Conservation (phyloP, 176 grass and related monocot species). For the Alloteropsis semialata region DNA sequence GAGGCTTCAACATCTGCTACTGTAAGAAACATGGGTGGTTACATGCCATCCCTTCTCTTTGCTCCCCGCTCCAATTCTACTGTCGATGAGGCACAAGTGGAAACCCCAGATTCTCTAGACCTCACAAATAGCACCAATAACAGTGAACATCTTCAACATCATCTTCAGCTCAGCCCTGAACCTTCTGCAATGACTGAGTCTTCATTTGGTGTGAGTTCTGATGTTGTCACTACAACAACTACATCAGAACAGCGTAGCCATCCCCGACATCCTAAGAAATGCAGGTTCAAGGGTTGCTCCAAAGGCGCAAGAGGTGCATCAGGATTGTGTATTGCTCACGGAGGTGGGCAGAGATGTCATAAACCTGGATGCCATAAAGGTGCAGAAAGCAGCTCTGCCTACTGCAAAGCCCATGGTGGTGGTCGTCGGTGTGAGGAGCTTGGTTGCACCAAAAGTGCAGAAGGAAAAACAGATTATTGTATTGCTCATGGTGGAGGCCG, state of each 20-base stretch:
- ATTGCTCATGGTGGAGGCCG: slow-evolving; percentile 63
- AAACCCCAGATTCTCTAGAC: slow-evolving; percentile 37
- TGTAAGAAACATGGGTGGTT: slow-evolving; percentile 67
- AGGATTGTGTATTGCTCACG: slow-evolving; percentile 65
- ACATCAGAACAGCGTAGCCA: slow-evolving; percentile 46
- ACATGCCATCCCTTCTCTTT: slow-evolving; percentile 67
- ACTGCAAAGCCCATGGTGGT: slow-evolving; percentile 70
- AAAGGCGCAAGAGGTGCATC: slow-evolving; percentile 66
- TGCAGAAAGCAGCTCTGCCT: slow-evolving; percentile 61
- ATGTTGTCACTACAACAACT: slow-evolving; percentile 35
- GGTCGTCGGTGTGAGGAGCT: slow-evolving; percentile 58
- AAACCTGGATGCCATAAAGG: slow-evolving; percentile 69
- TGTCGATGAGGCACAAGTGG: slow-evolving; percentile 8
- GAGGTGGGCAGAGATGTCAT: slow-evolving; percentile 70
- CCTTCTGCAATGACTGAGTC: slow-evolving; percentile 48
- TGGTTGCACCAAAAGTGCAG: slow-evolving; percentile 69
- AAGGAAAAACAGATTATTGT: slow-evolving; percentile 70
- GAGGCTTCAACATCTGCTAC: slow-evolving; percentile 69
- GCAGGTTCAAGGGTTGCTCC: slow-evolving; percentile 68
- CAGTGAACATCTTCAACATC: slow-evolving; percentile 32
- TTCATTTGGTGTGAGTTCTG: slow-evolving; percentile 58
- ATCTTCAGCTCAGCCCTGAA: slow-evolving; percentile 53
- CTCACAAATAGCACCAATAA: background rate
- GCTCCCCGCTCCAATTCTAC: slow-evolving; percentile 30
- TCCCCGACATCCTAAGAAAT: slow-evolving; percentile 58